Base-by-base conservation (phyloP, 164 flowering plant genomes). In the Amborella trichopoda region DNA sequence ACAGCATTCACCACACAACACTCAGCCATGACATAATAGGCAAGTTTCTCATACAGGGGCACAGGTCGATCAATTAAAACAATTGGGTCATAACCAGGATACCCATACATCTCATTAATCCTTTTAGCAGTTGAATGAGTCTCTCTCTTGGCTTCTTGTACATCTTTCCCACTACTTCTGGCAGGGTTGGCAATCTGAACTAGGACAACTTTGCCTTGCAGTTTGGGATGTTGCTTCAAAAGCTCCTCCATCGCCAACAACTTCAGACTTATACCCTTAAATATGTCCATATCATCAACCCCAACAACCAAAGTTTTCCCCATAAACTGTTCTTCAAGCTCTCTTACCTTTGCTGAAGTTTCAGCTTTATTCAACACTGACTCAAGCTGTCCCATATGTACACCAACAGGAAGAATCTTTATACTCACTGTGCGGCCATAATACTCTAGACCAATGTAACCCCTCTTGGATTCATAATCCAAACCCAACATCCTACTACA, bases 231-330 rank as follows among this genome's bases (percentile, higher is more conserved):
- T 20, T 56, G 53, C 36, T 56, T 26, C 17, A 56, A 27, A 42
- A 56, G 53, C 48, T 48, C 48, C 28, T 49, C 60, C 53, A 56
- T 33, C 6, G 60, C 60, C 8, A 56, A 44, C 8, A 56, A 28
- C 40, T 56, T 56, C 53, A 56, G 40, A 25, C 49, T 56, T 14
- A 56, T 56, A 10, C 60, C 60, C 27, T 56, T 56, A 24, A 56
- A 56, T 24, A 56, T 56, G 24, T 56, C 60, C 60, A 56, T 56
- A 54, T 56, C 60, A 42, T 56, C 60, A 4, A 56, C 53, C 25
- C 60, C 60, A 16, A 56, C 9, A 23, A 56, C 42, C 48, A 56
- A 6, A 17, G 28, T 56, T 20, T 42, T 56, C 12, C 60, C 60
- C 30, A 30, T 34, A 30, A 49, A 56, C 48, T 26, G 28, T 24